Evolutionary conservation across 164 flowering plant genomes (phyloP), one percentile per base, ranked within the genome.

Genomic region (Piper longum): DNA sequence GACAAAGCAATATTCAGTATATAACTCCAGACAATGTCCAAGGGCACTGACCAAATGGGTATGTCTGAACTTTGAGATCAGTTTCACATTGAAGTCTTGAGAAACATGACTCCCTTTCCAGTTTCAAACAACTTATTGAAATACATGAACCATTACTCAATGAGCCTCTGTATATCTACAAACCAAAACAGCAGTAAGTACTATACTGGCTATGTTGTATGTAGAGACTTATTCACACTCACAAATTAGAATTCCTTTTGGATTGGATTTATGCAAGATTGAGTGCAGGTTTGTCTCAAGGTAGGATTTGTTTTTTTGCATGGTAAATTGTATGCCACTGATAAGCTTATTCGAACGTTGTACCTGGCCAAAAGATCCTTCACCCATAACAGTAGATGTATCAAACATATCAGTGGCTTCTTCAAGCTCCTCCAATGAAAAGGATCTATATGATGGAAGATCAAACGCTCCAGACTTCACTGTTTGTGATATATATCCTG

Each of bases 11-110:
- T 91, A 97, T 65, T 95, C 97, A 72, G 86, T 80, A 80, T 87
- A 80, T 69, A 72, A 88, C 70, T 95, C 97, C 58, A 91, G 88
- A 83, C 96, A 91, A 79, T 95, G 95, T 63, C 99, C 99, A 60
- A 91, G 81, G 65, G 87, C 81, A 67, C 96, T 81, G 75, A 84
- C 99, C 78, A 95, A 81, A 77, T 95, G 85, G 40, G 77, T 82
- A 71, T 95, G 96, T 65, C 97, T 81, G 70, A 95, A 88, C 70
- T 89, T 91, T 16, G 93, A 82, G 57, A 89, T 79, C 62, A 89
- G 76, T 66, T 95, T 95, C 61, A 91, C 72, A 56, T 87, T 26
- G 44, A 85, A 85, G 72, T 76, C 77, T 59, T 87, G 88, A 63
- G 80, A 75, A 64, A 72, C 75, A 71, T 83, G 80, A 63, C 80